Evolutionary conservation across 108 stramenopile genomes (phyloP), one percentile per base, ranked within the genome.

Genomic region (Skeletonema costatum): DNA sequence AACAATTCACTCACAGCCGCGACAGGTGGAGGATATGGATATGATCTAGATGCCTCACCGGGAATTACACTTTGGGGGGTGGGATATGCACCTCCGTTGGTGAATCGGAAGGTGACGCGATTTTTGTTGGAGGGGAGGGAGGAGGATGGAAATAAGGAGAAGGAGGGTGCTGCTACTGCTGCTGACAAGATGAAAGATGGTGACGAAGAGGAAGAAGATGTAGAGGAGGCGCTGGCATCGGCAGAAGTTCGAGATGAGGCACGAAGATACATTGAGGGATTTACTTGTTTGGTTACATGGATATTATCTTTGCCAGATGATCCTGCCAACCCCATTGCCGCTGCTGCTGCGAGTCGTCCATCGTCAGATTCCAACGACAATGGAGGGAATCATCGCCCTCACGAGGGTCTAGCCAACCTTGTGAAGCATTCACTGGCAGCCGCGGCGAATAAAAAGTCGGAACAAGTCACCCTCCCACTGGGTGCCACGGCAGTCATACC

Each of bases 231-330:
- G 21, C 61, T 77, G 41, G 56, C 75, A 64, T 19, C 60, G 17
- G 32, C 53, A 12, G 31, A 46, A 8, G 21, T 73, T 38, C 78
- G 73, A 17, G 80, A 90, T 67, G 95, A 96, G 76, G 95, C 95
- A 5, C 77, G 87, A 53, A 82, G 85, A 5, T 93, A 88, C 53
- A 68, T 94, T 62, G 86, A 92, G 71, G 83, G 88, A 48, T 96
- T 93, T 85, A 86, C 82, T 13, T 75, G 86, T 7, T 76, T 96
- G 58, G 85, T 93, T 64, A 82, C 91, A 25, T 96, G 95, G 95
- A 90, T 94, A 16, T 85, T 96, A 73, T 80, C 73, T 10, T 77
- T 96, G 60, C 92, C 92, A n/a, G 95, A 96, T 73, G 90, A 96
- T 72, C 69, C 87, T 64, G 83, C 76, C 42, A 84, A 87, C 76